Evolutionary conservation across 495 filamentous ascomycete genomes (phyloP), one percentile per base, ranked within the genome.

Genomic region (Wilcoxina mikolae): DNA sequence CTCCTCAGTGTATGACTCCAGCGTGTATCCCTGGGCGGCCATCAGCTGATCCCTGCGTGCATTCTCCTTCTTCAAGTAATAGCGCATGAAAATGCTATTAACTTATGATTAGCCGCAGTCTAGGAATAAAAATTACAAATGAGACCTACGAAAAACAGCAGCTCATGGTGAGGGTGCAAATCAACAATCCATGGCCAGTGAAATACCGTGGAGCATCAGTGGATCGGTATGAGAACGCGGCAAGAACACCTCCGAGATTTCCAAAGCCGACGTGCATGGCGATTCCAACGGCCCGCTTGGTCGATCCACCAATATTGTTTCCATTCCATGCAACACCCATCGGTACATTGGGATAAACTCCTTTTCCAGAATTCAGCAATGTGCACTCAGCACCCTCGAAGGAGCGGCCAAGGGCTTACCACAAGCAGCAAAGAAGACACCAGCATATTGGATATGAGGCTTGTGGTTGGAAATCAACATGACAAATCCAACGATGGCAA

Each of bases 181-280:
- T 68, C 24, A 77, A 67, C 25, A 69, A 71, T 41, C 71, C 69
- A 64, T 84, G 80, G 17, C 83, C 83, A 0, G 75, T 66, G 53
- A 72, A 75, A 66, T 74, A 88, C 10, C 75, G 67, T 1, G 84
- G 84, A 15, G 66, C 70, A 49, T 77, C 75, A 23, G 72, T 72
- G 10, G 71, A 68, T 3, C 80, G 71, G 65, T 83, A 87, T 4
- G 84, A 71, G 60, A 84, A 85, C 10, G 78, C 80, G n/a, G 82
- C 77, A 28, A 87, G 68, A 7, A 78, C 77, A 24, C 82, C 83
- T 18, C 84, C 84, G 4, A 84, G 67, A 65, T 86, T 87, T 3
- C 84, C 84, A 59, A 89, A 85, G 20, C 76, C 79, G 46, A 89
- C 82, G 65, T 89, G 84, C 73, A 87, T 77, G n/a, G 84, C 84